Evolutionary conservation across 805 yeast genomes (phyloP), one percentile per base, ranked within the genome.

Genomic region (Kodamaea leandrae): DNA sequence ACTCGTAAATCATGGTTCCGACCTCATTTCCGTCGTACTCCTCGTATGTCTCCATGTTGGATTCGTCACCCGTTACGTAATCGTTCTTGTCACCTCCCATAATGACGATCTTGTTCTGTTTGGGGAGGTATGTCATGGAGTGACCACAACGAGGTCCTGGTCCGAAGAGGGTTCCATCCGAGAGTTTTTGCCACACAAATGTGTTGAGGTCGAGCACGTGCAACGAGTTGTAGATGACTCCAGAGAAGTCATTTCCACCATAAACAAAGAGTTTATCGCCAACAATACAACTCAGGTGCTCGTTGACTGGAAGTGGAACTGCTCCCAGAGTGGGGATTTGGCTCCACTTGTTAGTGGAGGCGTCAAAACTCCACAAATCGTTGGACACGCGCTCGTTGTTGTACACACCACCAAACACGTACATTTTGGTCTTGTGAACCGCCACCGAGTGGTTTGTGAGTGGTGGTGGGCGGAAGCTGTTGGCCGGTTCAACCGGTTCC

Each of bases 91-190:
- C 96, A 44, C 99, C 98, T 32, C 99, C 99, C 86, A 95, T 82
- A 12, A 91, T 77, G 9, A 90, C 57, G 25, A 91, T 55, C 61
- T 82, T 86, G 54, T 86, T 78, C 46, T 77, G 78, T 18, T 72
- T 76, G 36, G 82, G 69, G 42, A 85, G 61, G 39, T 78, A 82
- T 1, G 97, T 81, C 64, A 91, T 67, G 6, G 96, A 80, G 63
- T 93, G 99, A 7, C 98, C 98, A 47, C 91, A 86, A 52, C 97
- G 78, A 10, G 93, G 80, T 33, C 90, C 86, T 1, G 96, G 95
- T 9, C 73, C 71, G 27, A 73, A 68, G 30, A 65, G 63, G 6
- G 58, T 73, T 50, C 61, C 74, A 9, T 35, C 35, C 2, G 32
- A 32, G 51, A 86, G 73, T 42, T 78, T 77, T 55, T 78, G 81